phyloP scores from a whole-genome alignment of 768 basidiomycete genomes.

The Agaricus sinodeliciosus region DNA sequence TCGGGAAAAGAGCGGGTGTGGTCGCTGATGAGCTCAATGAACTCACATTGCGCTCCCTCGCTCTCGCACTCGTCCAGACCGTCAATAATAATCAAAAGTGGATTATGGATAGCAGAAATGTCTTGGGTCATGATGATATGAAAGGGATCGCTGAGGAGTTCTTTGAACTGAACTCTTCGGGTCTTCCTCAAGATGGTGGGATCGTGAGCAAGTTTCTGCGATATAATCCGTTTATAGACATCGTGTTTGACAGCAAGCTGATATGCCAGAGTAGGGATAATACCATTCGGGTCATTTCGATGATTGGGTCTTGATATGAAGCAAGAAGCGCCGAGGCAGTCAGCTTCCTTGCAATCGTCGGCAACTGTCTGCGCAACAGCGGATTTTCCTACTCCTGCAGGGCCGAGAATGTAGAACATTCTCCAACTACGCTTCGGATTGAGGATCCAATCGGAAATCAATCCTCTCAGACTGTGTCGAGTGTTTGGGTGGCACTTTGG shows the following conservation, averaged over 20 bases:
- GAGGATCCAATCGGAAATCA: not conserved
- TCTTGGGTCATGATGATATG: not conserved
- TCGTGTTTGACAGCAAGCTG: not conserved
- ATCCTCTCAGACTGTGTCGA: not conserved
- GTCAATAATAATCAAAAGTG: not conserved
- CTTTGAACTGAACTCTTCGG: not conserved
- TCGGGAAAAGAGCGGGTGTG: too few relatives aligned
- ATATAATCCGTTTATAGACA: not conserved
- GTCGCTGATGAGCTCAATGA: not conserved
- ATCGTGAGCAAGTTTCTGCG: not conserved
- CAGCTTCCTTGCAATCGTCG: not conserved
- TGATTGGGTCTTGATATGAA: not conserved
- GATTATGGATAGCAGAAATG: not conserved
- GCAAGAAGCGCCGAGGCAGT: not conserved
- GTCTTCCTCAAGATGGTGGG: not conserved
- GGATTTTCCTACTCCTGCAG: slow-evolving; percentile 6
- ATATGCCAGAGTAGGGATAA: slow-evolving; percentile 7
- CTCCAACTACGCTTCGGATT: not conserved
- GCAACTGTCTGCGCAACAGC: slow-evolving; percentile 3
- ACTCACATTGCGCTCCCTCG: not conserved
- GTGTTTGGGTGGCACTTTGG: slow-evolving; percentile 7
- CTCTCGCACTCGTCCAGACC: slow-evolving; percentile 5
- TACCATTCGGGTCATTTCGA: not conserved
- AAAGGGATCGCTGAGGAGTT: slow-evolving; percentile 2
- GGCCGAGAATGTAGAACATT: slow-evolving; percentile 2